Conservation (phyloP, 2,329 filamentous ascomycete genomes). For the Venturiaceae sp. region DNA sequence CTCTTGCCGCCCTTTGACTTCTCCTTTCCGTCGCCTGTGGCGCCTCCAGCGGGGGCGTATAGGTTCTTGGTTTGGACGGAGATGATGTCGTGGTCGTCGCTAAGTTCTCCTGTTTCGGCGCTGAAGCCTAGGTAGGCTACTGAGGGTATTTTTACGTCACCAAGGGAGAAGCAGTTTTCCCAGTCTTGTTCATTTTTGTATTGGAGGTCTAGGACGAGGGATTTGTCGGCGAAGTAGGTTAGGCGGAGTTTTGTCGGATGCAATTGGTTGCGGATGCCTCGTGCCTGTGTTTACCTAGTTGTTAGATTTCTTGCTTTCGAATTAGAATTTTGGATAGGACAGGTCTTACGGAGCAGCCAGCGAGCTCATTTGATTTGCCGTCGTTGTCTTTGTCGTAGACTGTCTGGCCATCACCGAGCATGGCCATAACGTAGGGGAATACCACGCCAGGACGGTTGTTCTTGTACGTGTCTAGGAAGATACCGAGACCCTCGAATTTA, state of each 20-base stretch:
- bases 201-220: conserved; percentile 79
- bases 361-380: conserved; percentile 85
- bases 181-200: conserved; percentile 88
- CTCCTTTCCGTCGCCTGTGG: conserved; percentile 15
- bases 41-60: conserved; percentile 50
- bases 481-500: conserved; percentile 83
- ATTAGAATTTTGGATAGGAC: background rate
- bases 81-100: conserved; percentile 96
- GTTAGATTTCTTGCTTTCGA: conserved; percentile 10
- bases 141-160: conserved; percentile 61
- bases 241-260: conserved; percentile 75
- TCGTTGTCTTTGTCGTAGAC: conserved; percentile 89
- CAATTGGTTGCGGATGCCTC: conserved; percentile 68
- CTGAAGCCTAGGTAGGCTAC: conserved; percentile 57
- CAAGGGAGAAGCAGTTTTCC: conserved; percentile 74
- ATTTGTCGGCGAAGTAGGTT: conserved; percentile 96
- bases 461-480: conserved; percentile 99
- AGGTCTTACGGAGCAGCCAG: conserved; percentile 68
- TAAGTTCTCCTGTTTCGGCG: conserved; percentile 90
- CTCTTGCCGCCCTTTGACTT: conserved; percentile 17
- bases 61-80: conserved; percentile 79
- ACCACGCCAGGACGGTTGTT: conserved; percentile 94
- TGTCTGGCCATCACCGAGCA: conserved; percentile 87
- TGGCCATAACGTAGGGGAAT: conserved; percentile 97
- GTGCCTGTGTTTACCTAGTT: too few species aligned